These are phyloP conservation scores for Prototheca wickerhamii DNA, from an alignment of 163 green algal genomes.

Conservation along the genomic window DNA sequence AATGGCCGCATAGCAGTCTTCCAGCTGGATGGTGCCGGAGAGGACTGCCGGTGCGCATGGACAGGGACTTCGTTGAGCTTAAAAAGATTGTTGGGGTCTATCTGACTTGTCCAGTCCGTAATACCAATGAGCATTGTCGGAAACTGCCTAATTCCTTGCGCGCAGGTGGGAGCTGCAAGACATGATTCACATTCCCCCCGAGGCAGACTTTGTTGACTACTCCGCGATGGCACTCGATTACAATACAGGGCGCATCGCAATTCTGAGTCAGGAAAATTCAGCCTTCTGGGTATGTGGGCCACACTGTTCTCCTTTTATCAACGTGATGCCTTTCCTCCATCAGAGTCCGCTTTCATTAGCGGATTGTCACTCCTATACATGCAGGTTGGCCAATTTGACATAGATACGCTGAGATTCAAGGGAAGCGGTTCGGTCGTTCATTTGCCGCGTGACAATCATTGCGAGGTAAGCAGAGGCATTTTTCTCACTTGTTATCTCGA, in stretches of 20 bases:
- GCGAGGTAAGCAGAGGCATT: conserved; percentile 11
- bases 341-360: not conserved
- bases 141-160: not conserved
- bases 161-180: conserved; percentile 10
- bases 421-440: conserved; percentile 16
- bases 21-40: conserved; percentile 10
- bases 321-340: too few relatives aligned
- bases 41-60: conserved; percentile 12
- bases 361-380: not conserved
- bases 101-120: conserved; percentile 1
- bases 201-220: conserved; percentile 32
- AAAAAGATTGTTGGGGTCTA: not conserved
- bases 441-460: conserved; percentile 33
- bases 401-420: conserved; percentile 25
- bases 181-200: conserved; percentile 15
- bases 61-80: not conserved
- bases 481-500: not conserved
- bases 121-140: not conserved
- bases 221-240: conserved; percentile 18
- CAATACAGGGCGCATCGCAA: conserved; percentile 10
- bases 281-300: conserved; percentile 20
- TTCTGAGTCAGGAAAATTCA: conserved; percentile 32
- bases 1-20: conserved; percentile 32
- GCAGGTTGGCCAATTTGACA: conserved; percentile 29
- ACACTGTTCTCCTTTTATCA: not conserved